phyloP scores from a whole-genome alignment of 1,284 basidiomycete genomes.

The Cutaneotrichosporon sp. region DNA sequence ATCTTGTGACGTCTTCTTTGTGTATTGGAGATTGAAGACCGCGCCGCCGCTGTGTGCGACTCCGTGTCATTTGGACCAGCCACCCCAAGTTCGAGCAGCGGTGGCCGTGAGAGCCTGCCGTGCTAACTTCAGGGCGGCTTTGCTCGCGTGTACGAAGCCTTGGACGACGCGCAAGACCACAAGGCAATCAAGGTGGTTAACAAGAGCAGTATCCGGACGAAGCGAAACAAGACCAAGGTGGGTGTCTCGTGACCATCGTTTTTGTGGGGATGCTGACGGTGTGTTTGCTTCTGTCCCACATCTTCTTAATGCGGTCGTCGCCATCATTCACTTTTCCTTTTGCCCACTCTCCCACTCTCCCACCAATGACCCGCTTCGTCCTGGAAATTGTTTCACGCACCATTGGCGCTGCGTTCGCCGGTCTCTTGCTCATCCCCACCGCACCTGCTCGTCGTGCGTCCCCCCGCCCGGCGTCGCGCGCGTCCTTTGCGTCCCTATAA shows the following conservation, averaged over 20 bases:
- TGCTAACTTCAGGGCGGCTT: constrained; percentile 66
- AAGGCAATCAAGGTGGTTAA: constrained; percentile 85
- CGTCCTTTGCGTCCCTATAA: neutral
- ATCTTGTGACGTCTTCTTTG: no score
- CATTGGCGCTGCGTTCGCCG: constrained; percentile 5
- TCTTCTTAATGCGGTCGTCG: neutral
- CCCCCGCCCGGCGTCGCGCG: neutral
- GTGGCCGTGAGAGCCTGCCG: no score
- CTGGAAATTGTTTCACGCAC: neutral
- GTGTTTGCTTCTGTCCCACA: no score
- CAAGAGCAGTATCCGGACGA: constrained; percentile 74
- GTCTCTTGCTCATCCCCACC: neutral
- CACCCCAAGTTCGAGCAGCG: neutral
- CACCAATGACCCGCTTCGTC: neutral
- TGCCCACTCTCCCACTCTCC: neutral
- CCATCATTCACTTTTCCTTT: neutral
- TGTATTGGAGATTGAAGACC: no score
- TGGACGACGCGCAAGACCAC: constrained; percentile 59
- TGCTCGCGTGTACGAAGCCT: constrained; percentile 82
- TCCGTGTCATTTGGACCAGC: no score
- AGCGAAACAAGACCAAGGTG: constrained; percentile 89
- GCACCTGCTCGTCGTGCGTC: neutral
- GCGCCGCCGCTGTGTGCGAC: neutral
- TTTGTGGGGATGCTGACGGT: neutral
- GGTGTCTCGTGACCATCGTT: constrained; percentile 15